Evolutionary conservation across 208 protist species (phyloP).

Genomic region (Wallacemonas sp.): DNA sequence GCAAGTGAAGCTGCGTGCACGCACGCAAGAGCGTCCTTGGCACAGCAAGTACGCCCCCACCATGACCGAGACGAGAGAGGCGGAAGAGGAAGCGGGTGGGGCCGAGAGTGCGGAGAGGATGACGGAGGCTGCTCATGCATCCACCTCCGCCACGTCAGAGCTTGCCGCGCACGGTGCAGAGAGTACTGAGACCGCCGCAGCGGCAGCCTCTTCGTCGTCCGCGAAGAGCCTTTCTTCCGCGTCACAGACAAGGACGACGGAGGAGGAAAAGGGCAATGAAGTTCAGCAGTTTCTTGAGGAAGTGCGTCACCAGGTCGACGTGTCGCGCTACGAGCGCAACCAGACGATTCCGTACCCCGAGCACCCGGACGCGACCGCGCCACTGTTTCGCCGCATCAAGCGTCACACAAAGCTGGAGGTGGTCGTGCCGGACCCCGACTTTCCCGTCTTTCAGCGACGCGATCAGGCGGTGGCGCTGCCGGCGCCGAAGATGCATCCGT

Average conservation of each 20-base stretch:
- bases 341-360: conserved; percentile 57
- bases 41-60: conserved; percentile 15
- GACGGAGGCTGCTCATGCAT: neutral
- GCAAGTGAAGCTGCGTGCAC: conserved; percentile 32
- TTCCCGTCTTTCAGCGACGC: conserved; percentile 54
- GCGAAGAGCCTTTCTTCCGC: neutral
- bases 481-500: conserved; percentile 64
- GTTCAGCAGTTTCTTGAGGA: conserved; percentile 64
- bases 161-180: too few species aligned
- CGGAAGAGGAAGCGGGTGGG: neutral
- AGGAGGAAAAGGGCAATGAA: conserved; percentile 29
- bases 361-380: conserved; percentile 63
- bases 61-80: conserved; percentile 20
- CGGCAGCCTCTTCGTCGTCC: neutral
- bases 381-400: conserved; percentile 70
- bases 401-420: conserved; percentile 52
- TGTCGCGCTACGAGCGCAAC: conserved; percentile 43
- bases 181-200: neutral
- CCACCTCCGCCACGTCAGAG: neutral
- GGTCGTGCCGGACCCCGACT: conserved; percentile 43
- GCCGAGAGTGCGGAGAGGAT: neutral
- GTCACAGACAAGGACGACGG: neutral
- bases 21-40: conserved; percentile 37
- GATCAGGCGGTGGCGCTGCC: conserved; percentile 60
- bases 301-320: conserved; percentile 50